A percentile compares a stretch with the other conserved stretches of the same genome.
Evolutionary conservation across 177 flowering plant species (phyloP).

Genomic region (Telopea speciosissima): DNA sequence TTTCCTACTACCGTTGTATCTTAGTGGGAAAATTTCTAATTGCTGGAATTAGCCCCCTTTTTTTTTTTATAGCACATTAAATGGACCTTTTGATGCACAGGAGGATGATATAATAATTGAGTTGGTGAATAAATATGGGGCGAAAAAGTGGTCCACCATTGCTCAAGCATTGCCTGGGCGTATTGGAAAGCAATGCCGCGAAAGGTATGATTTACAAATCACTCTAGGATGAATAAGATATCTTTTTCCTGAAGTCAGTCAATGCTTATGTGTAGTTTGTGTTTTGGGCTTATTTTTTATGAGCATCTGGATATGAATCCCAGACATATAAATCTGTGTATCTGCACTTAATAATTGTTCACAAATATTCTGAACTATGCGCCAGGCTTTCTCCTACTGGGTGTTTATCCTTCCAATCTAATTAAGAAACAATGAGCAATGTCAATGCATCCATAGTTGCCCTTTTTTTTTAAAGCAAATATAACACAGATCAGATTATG

Average conservation of each 20-base stretch:
- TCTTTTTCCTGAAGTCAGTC: neutral
- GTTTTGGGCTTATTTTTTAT: no score
- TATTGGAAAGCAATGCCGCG: conserved; percentile 95
- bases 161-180: conserved; percentile 94
- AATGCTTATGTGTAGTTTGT: no score
- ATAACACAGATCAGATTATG: no score
- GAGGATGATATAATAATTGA: conserved; percentile 49
- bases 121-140: conserved; percentile 48
- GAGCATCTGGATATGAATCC: no score
- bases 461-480: no score
- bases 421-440: no score
- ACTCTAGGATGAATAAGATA: neutral
- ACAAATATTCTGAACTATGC: no score
- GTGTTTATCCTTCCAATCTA: no score
- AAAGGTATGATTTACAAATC: conserved; percentile 47
- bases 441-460: no score
- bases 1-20: neutral
- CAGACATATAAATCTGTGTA: no score
- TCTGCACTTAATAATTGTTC: no score
- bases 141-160: conserved; percentile 91
- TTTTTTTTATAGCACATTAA: neutral
- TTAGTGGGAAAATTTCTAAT: neutral
- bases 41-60: neutral
- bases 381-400: no score
- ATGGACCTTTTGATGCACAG: conserved; percentile 15